Base-by-base conservation (phyloP, 2,329 filamentous ascomycete genomes). In the Arthrobotrys musiformis region DNA sequence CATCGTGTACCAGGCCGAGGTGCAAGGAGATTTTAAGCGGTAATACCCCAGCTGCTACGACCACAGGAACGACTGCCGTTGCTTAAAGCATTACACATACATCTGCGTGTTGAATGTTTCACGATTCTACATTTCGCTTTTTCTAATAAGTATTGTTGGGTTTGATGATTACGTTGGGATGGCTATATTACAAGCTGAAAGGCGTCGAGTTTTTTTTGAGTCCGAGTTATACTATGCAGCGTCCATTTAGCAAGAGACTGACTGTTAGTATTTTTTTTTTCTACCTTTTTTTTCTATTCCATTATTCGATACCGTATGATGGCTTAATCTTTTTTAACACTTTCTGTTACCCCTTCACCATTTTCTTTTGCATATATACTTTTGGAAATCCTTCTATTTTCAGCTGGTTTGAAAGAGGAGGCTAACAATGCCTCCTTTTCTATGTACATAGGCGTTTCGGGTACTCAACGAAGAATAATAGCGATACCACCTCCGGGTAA, bases 381-480 rank as follows among this genome's bases (percentile, higher is more conserved):
- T 42, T 61, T 60, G 64, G 28, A 52, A 24, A 72, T 48, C 17
- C 48, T 58, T 24, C 7, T 58, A 58, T 42, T 56, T 60, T 66
- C n/a, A 61, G 37, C 28, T 44, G n/a, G 11, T 60, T 37, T 50
- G 48, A 44, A 33, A 60, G 24, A 30, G 63, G 63, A 62, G 63
- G 70, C 70, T 75, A 69, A 75, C 62, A 5, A 58, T 46, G 42
- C 70, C 70, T 46, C 63, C 46, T 44, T 62, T 68, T 24, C 35
- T 44, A 8, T 72, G 70, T 75, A 75, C 37, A 75, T 75, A 75
- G 70, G 70, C 56, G 60, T 22, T 19, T 46, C 28, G 42, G 52
- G 60, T 48, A 66, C 26, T 64, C 68, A 19, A 61, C 66, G 30
- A n/a, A 50, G 26, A 40, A 28, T 62, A 56, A 35, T 56, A 56